These are phyloP conservation scores for Aspergillus versicolor DNA, from an alignment of 2,329 filamentous ascomycete genomes.

Conservation along the genomic window DNA sequence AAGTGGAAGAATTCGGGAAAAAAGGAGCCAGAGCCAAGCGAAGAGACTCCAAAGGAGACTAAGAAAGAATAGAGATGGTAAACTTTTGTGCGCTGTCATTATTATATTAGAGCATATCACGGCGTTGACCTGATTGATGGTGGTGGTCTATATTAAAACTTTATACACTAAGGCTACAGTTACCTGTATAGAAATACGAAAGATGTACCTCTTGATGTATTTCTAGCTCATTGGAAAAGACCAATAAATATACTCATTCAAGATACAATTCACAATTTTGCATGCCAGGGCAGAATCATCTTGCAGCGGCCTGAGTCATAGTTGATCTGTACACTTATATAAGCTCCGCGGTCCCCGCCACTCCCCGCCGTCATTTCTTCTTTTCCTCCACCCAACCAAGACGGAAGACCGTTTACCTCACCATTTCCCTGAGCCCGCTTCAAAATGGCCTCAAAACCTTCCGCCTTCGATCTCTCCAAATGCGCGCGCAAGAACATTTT, in stretches of 20 bases:
- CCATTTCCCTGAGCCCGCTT: neutral
- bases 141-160: neutral
- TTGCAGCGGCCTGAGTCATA: constrained; percentile 1
- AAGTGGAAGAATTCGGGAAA: constrained; percentile 54
- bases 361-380: constrained; percentile 8
- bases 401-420: neutral
- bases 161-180: neutral
- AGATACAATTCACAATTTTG: neutral
- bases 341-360: constrained; percentile 6
- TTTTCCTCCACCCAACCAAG: neutral
- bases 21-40: constrained; percentile 21
- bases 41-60: constrained; percentile 19
- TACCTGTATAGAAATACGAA: constrained; percentile 6
- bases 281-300: neutral
- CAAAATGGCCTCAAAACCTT: constrained; percentile 39
- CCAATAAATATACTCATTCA: neutral
- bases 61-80: constrained; percentile 20
- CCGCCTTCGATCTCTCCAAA: constrained; percentile 69
- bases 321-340: constrained; percentile 1
- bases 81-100: constrained; percentile 3
- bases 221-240: neutral
- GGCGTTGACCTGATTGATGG: constrained; percentile 4
- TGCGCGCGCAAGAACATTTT: constrained; percentile 78
- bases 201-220: neutral
- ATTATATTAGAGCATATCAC: constrained; percentile 13